Percentiles rank a stretch among this genome's conserved stretches.
Conservation (phyloP, 345 rosid species). For the Boechera stricta region DNA sequence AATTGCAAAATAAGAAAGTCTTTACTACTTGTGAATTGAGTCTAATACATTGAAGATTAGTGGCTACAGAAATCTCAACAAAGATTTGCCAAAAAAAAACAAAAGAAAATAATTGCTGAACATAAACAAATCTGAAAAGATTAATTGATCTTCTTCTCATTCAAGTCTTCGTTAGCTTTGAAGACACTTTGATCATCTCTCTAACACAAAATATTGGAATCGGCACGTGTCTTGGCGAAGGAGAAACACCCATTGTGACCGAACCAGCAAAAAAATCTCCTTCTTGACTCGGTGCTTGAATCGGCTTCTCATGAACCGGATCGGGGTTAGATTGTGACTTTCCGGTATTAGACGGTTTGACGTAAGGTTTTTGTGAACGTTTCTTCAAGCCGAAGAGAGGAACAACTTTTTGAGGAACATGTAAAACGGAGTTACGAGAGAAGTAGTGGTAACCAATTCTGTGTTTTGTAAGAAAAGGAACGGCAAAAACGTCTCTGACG, state of each 20-base stretch:
- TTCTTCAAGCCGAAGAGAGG: neutral
- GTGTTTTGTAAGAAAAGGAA: conserved; percentile 21
- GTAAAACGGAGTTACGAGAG: conserved; percentile 5
- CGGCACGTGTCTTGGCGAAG: conserved; percentile 9
- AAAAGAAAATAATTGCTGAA: too few relatives aligned
- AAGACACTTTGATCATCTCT: neutral
- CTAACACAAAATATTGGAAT: conserved; percentile 9
- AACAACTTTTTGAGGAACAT: conserved; percentile 17
- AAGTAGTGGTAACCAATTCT: conserved; percentile 6
- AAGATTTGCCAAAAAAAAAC: too few relatives aligned
- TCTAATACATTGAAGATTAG: too few relatives aligned
- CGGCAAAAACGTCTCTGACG: neutral
- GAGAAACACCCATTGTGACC: conserved; percentile 17
- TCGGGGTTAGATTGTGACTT: neutral
- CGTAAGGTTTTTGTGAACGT: neutral
- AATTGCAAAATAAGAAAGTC: too few relatives aligned
- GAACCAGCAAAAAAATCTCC: neutral
- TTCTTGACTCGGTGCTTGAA: neutral
- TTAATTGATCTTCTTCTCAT: too few relatives aligned
- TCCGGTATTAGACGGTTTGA: neutral
- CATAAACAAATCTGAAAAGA: too few relatives aligned
- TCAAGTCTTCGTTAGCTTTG: too few relatives aligned
- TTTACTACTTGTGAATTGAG: too few relatives aligned
- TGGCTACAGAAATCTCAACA: too few relatives aligned
- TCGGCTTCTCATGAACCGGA: neutral